These are phyloP conservation scores for Cyamopsis tetragonoloba DNA, from an alignment of 306 rosid species.

Conservation along the genomic window DNA sequence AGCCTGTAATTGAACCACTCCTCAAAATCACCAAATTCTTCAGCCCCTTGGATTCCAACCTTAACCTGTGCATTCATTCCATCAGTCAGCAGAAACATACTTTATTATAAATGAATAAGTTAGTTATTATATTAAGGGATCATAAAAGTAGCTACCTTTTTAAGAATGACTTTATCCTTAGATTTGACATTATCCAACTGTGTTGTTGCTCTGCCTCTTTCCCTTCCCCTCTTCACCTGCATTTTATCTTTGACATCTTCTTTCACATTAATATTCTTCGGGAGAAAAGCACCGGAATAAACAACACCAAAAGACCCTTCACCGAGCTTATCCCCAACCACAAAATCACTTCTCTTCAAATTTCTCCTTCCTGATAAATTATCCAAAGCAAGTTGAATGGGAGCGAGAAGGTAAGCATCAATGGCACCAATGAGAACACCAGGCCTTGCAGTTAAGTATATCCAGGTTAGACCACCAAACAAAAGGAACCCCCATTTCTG, in stretches of 20 bases:
- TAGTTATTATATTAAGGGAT: no score
- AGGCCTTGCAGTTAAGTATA: constrained; percentile 85
- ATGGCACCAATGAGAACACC: constrained; percentile 92
- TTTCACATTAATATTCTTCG: constrained; percentile 44
- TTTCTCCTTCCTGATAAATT: constrained; percentile 66
- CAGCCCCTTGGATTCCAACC: constrained; percentile 70
- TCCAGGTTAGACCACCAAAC: constrained; percentile 68
- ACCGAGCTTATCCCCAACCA: constrained; percentile 72
- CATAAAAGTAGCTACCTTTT: no score
- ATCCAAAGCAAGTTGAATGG: constrained; percentile 71
- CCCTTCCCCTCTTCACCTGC: constrained; percentile 38
- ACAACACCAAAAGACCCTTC: constrained; percentile 96
- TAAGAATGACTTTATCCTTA: constrained; percentile 82
- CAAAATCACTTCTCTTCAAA: constrained; percentile 62
- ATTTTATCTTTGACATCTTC: constrained; percentile 6
- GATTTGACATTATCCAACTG: constrained; percentile 44
- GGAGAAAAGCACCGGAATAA: constrained; percentile 66
- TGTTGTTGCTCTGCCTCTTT: constrained; percentile 35
- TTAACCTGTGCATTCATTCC: constrained; percentile 61
- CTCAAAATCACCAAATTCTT: constrained; percentile 75
- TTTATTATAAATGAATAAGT: no score
- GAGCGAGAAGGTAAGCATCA: constrained; percentile 88
- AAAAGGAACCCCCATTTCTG: constrained; percentile 61
- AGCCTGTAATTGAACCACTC: constrained; percentile 95
- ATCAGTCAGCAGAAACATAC: constrained; percentile 14